These are phyloP conservation scores for Phytophthora gonapodyides DNA, from an alignment of 352 stramenopile genomes.

Conservation along the genomic window DNA sequence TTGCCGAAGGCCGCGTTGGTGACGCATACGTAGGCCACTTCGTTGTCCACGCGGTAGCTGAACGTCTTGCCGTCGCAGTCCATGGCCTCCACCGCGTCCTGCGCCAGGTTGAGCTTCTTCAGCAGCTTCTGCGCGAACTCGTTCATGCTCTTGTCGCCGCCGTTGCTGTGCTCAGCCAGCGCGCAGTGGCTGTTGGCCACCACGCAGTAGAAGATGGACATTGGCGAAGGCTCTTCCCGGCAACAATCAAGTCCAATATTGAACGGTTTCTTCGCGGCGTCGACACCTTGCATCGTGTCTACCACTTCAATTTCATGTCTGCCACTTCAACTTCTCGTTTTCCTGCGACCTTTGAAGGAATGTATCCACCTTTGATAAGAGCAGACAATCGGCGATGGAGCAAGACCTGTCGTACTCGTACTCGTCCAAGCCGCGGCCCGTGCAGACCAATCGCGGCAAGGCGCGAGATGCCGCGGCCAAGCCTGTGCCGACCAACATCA, in stretches of 20 bases:
- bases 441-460: conserved; percentile 71
- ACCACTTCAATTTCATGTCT: conserved; percentile 23
- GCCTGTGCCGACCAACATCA: conserved; percentile 59
- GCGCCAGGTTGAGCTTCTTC: conserved; percentile 84
- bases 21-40: conserved; percentile 86
- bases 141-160: conserved; percentile 85
- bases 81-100: conserved; percentile 78
- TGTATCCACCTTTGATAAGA: conserved; percentile 22
- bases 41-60: conserved; percentile 86
- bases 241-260: conserved; percentile 15
- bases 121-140: conserved; percentile 86
- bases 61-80: conserved; percentile 84
- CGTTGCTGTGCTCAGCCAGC: conserved; percentile 82
- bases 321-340: neutral
- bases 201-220: conserved; percentile 90
- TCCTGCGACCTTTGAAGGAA: conserved; percentile 32
- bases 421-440: conserved; percentile 69
- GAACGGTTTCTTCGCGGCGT: conserved; percentile 19
- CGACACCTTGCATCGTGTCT: conserved; percentile 1
- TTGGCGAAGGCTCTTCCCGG: conserved; percentile 12
- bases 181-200: conserved; percentile 83
- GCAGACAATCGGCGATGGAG: conserved; percentile 25
- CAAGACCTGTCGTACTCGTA: conserved; percentile 82
- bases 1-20: conserved; percentile 82
- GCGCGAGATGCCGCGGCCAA: conserved; percentile 37